phyloP scores from a whole-genome alignment of 2,329 filamentous ascomycete genomes.

The Colletotrichum camelliae region DNA sequence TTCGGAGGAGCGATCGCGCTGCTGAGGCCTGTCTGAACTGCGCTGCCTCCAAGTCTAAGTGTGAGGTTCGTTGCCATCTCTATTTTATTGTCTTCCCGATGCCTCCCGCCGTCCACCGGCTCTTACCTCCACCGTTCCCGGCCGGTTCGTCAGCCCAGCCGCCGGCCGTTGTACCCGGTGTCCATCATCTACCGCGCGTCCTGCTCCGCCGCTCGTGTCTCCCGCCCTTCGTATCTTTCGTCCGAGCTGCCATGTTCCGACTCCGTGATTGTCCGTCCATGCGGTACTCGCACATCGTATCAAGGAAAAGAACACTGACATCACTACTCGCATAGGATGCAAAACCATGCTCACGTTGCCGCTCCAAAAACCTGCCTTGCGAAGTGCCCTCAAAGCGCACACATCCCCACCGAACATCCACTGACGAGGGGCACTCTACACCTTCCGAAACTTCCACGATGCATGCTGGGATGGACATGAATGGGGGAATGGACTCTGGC shows the following conservation, averaged over 20 bases:
- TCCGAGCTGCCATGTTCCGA: background rate
- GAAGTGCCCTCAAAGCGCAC: conserved; percentile 14
- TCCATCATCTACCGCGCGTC: background rate
- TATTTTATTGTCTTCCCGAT: background rate
- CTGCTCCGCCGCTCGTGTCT: background rate
- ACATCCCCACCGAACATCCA: background rate
- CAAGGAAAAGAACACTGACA: background rate
- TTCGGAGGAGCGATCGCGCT: conserved; percentile 16
- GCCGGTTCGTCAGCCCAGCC: background rate
- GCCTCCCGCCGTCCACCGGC: background rate
- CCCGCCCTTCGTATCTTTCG: background rate
- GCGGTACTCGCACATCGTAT: background rate
- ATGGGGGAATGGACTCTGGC: background rate
- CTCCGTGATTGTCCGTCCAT: background rate
- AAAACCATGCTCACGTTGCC: conserved; percentile 17
- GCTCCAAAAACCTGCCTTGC: conserved; percentile 12
- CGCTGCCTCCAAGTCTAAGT: conserved; percentile 20
- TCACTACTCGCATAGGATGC: background rate
- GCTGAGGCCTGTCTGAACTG: conserved; percentile 18
- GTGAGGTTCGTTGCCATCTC: conserved; percentile 7
- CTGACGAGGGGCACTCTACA: conserved; percentile 1
- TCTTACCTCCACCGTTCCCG: background rate
- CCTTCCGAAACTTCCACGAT: conserved; percentile 17
- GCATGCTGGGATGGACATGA: conserved; percentile 1
- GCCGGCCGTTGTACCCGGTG: background rate